Percentiles rank a stretch among this genome's conserved stretches.
Evolutionary conservation across 2,329 filamentous ascomycete species (phyloP).

Genomic region (Trichoderma sp.): DNA sequence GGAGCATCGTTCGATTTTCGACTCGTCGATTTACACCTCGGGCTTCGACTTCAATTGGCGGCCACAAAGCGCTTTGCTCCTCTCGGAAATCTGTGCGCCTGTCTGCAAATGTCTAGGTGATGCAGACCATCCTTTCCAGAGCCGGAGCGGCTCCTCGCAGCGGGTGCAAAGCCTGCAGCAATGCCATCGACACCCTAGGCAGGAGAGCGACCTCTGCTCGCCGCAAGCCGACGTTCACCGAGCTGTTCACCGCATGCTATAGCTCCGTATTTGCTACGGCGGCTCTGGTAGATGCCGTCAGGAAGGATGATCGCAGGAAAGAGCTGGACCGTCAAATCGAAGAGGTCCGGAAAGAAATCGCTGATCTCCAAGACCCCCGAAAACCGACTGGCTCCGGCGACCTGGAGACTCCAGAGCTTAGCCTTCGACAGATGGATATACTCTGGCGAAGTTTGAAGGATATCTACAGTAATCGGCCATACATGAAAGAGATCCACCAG

Average conservation of each 20-base stretch:
- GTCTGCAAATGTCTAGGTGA: conserved; percentile 47
- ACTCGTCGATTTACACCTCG: background rate
- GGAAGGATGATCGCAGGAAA: conserved; percentile 60
- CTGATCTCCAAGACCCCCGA: conserved; percentile 40
- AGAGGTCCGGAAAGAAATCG: conserved; percentile 55
- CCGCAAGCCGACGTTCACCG: conserved; percentile 54
- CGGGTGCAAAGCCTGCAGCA: conserved; percentile 65
- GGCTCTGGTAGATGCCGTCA: conserved; percentile 62
- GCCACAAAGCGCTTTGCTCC: background rate
- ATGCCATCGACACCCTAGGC: conserved; percentile 52
- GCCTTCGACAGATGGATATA: conserved; percentile 38
- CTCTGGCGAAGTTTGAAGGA: conserved; percentile 41
- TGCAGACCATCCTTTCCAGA: conserved; percentile 72
- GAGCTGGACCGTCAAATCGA: conserved; percentile 66
- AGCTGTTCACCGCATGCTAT: conserved; percentile 68
- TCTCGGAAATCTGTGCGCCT: background rate
- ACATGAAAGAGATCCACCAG: conserved; percentile 43
- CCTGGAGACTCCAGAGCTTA: conserved; percentile 31
- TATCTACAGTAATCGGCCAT: conserved; percentile 41
- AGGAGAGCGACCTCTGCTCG: conserved; percentile 56
- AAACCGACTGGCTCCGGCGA: conserved; percentile 36
- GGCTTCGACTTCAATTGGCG: conserved; percentile 24
- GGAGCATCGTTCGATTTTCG: conserved; percentile 28
- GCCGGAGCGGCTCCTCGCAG: conserved; percentile 66
- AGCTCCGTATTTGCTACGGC: conserved; percentile 69